Evolutionary conservation across 805 yeast species (phyloP), one percentile per base, ranked within the genome.

Genomic region (Ogataea pignaliae): DNA sequence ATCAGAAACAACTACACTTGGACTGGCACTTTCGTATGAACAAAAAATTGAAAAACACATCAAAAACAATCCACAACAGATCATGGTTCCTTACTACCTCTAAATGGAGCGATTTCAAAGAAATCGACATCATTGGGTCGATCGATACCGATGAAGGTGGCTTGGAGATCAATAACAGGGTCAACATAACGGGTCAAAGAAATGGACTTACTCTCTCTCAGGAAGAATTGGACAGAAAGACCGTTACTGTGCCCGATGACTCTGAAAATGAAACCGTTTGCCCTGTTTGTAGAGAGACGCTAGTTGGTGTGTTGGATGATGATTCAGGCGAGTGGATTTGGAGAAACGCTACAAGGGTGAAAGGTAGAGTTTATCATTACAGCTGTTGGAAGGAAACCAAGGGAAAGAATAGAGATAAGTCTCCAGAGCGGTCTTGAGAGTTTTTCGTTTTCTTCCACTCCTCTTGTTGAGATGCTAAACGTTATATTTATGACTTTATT

Each of bases 1-100:
- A 64, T 6, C 65, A 66, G 39, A 76, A 76, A 46, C 77, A 82
- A 41, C 72, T 78, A 14, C 99, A 93, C 65, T 68, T 88, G 52
- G 99, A 91, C 64, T 91, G 97, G 97, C 98, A 91, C 69, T 89
- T 88, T 70, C 77, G 98, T 55, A 85, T 88, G 36, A 91, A 88
- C 63, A 88, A 87, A 60, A 82, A 85, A 55, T 70, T 86, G 39
- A 77, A 79, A 37, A 61, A 60, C 31, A 55, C 59, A 9, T 60
- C 71, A 8, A 67, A 71, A 29, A 75, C 76, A 28, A 81, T 83
- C 36, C 90, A 86, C 59, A 82, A 87, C 35, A 70, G 97, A 55
- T 76, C 81, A 53, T 90, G 96, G 95, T 90, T 81, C 61, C 65
- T 89, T 47, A 81, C 79, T 48, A 85, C 79, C 49, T 70, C 72